Percentiles rank a stretch among this genome's conserved stretches.
These are phyloP conservation scores for Aspergillus fijiensis DNA, from an alignment of 2,329 filamentous ascomycete genomes.

Conservation along the genomic window DNA sequence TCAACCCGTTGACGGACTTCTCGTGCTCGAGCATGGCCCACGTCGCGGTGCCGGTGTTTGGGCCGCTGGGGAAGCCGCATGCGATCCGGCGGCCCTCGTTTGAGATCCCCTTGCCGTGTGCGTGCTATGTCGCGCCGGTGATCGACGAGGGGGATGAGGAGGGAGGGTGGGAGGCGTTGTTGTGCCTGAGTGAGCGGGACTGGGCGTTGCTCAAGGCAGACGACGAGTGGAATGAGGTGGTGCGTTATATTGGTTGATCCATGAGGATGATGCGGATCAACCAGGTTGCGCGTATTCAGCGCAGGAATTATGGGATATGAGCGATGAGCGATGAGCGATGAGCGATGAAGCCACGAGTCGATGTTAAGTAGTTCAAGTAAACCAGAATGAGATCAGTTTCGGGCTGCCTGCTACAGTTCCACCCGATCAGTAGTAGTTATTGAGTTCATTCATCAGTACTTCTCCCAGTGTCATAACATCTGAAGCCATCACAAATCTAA, in stretches of 20 bases:
- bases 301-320: background rate
- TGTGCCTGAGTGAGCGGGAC: constrained; percentile 18
- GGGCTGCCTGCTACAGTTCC: background rate
- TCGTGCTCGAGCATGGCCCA: constrained; percentile 19
- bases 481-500: background rate
- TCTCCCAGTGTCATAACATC: background rate
- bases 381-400: background rate
- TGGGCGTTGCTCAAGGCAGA: constrained; percentile 9
- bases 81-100: constrained; percentile 9
- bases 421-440: background rate
- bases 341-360: background rate
- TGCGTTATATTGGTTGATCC: constrained; percentile 12
- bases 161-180: constrained; percentile 12
- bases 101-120: constrained; percentile 12
- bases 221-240: constrained; percentile 9
- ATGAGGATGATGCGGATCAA: background rate
- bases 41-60: constrained; percentile 12
- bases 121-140: constrained; percentile 15
- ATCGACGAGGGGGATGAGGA: background rate
- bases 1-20: constrained; percentile 16
- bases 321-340: background rate
- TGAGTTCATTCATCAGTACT: background rate
- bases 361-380: background rate
- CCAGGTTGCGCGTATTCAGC: background rate
- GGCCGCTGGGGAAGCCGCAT: background rate